Base-by-base conservation (phyloP, 495 filamentous ascomycete species). In the Aspergillus ellipticus region DNA sequence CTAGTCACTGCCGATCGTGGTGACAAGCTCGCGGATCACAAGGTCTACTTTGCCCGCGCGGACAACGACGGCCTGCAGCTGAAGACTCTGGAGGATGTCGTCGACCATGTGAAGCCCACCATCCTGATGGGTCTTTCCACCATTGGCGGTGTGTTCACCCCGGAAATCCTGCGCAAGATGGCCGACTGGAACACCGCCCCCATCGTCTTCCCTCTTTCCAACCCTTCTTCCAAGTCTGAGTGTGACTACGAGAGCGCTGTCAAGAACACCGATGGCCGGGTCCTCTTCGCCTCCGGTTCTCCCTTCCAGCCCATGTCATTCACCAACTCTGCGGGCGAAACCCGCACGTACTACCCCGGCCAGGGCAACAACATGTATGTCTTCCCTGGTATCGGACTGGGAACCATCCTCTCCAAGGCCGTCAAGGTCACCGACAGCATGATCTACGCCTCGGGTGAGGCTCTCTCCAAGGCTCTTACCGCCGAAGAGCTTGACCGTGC, bases 301-400 rank as follows among this genome's bases (percentile, higher is more conserved):
- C 94, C 94, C 35, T 98, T 98, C 84, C 82, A 86, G 17, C 78
- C 83, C n/a, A 78, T 86, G 57, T 69, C 77, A 33, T 79, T 75
- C 63, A 85, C 85, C 65, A 76, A 79, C 63, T 67, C 75, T 39
- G 79, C 82, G 46, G 84, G 82, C 42, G 77, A 81, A 28, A 83
- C 87, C 52, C 80, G 86, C 62, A 80, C 80, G 43, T 85, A 92
- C 75, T 85, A 88, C 69, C 90, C 94, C 17, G 95, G 95, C 72
- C 94, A 98, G 78, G 94, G 81, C 46, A 89, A 88, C 80, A 95
- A 95, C 76, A 88, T 89, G 77, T 98, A 97, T 62, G 91, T 98
- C 46, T 98, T 98, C 85, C 94, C 94, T 3, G 94, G 94, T 65
- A 92, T 98, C 57, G 94, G 94, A 33, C 84, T 97, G 29, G 94